Base-by-base conservation (phyloP, 768 basidiomycete species). In the Lentinula guzmanii region DNA sequence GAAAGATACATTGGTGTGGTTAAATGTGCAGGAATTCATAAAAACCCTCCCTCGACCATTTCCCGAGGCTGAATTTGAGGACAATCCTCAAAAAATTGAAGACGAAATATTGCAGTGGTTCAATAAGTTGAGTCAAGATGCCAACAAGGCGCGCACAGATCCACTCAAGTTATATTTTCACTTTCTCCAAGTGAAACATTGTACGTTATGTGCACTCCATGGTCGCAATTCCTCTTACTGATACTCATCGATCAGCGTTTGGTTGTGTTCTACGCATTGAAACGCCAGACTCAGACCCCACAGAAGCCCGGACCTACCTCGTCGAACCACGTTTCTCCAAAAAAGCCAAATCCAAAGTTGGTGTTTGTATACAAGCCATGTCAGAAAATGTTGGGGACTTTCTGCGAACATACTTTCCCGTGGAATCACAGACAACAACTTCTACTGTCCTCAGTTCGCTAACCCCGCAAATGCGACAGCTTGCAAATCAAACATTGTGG, bases 351-450 rank as follows among this genome's bases (percentile, higher is more conserved):
- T 31, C 46, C 9, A 60, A 51, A 39, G 10, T 28, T 4, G 58
- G 45, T 9, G 58, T 60, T 4, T 50, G 37, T 9, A 31, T 60
- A 13, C 58, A 60, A 21, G 58, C 58, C 4, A 60, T 60, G 58
- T 50, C 58, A 41, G 58, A 60, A 15, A 34, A 45, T 16, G 31
- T 58, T 24, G 56, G 56, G 15, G 45, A 28, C 21, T 46, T 58
- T n/a, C 28, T 46, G n/a, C 56, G 56, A 21, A 16, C 46, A 48
- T 48, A 48, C 21, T 4, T 24, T 8, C 46, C 46, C 7, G 13
- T 39, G 3, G 46, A 48, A 18, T 4, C 46, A 1, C 16, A 48
- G 21, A 24, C 7, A 18, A 48, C 18, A 11, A 6, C 21, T 4
- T n/a, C 21, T 9, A 8, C 7, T 10, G 21, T 21, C 7, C 6